Conservation (phyloP, 2,329 filamentous ascomycete species). For the Penicillium concentricum region DNA sequence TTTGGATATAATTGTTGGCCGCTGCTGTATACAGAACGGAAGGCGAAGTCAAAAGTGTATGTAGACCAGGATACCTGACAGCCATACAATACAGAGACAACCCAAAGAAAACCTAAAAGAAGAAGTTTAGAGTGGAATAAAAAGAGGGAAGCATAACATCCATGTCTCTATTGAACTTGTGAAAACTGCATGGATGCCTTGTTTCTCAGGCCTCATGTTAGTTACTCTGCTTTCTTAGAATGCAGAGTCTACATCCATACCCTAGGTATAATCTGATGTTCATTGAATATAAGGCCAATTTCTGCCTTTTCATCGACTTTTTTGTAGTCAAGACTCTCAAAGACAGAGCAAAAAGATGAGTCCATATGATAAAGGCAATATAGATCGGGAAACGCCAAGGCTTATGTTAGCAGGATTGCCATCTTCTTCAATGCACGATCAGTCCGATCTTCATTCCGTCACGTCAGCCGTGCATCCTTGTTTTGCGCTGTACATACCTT, state of each 20-base stretch:
- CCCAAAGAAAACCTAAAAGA: not conserved
- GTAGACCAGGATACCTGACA: not conserved
- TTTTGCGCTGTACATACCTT: constrained; percentile 4
- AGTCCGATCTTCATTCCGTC: constrained; percentile 14
- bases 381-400: constrained; percentile 22
- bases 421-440: constrained; percentile 16
- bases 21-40: not conserved
- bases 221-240: not conserved
- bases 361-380: not conserved
- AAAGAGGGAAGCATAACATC: not conserved
- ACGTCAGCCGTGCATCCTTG: constrained; percentile 8
- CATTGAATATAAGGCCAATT: not conserved
- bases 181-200: not conserved
- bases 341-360: not conserved
- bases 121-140: not conserved
- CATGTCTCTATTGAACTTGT: not conserved
- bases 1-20: not conserved
- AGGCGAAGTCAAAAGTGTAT: not conserved
- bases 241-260: not conserved
- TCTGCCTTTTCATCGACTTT: not conserved
- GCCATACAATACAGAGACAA: not conserved
- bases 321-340: not conserved
- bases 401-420: constrained; percentile 22
- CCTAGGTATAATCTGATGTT: not conserved
- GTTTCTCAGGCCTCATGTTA: not conserved